Evolutionary conservation across 106 monocot genomes (phyloP).

Genomic region (Dendrobium officinale): DNA sequence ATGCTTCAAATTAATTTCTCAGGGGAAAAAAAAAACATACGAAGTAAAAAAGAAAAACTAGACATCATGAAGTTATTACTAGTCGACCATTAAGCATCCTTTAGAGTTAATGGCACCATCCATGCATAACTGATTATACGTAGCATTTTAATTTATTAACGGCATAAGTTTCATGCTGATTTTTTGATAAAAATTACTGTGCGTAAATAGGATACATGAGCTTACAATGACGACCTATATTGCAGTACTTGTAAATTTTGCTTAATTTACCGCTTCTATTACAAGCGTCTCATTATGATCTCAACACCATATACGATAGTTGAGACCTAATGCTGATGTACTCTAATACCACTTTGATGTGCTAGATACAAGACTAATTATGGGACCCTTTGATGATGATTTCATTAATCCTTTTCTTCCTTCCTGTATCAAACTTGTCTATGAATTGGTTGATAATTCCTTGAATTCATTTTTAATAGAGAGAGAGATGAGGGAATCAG

Average conservation of each 20-base stretch:
- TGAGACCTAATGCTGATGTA: neutral
- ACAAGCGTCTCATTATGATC: neutral
- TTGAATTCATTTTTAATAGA: neutral
- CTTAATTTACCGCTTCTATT: neutral
- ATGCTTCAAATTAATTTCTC: neutral
- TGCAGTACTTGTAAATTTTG: neutral
- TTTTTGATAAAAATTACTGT: neutral
- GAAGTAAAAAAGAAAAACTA: neutral
- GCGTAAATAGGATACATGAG: neutral
- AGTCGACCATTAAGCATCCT: neutral
- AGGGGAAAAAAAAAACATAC: neutral
- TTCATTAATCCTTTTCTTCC: neutral
- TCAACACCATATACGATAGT: neutral
- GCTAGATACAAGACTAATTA: neutral
- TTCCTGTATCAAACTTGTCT: neutral
- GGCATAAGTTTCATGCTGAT: neutral
- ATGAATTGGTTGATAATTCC: neutral
- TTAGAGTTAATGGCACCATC: neutral
- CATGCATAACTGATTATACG: neutral
- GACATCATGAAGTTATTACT: neutral
- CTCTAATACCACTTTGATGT: neutral
- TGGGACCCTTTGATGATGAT: neutral
- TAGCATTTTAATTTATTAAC: neutral
- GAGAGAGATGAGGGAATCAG: neutral
- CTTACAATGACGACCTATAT: neutral